Evolutionary conservation across 2,329 filamentous ascomycete species (phyloP), one percentile per base, ranked within the genome.

Genomic region (Alternaria sp.): DNA sequence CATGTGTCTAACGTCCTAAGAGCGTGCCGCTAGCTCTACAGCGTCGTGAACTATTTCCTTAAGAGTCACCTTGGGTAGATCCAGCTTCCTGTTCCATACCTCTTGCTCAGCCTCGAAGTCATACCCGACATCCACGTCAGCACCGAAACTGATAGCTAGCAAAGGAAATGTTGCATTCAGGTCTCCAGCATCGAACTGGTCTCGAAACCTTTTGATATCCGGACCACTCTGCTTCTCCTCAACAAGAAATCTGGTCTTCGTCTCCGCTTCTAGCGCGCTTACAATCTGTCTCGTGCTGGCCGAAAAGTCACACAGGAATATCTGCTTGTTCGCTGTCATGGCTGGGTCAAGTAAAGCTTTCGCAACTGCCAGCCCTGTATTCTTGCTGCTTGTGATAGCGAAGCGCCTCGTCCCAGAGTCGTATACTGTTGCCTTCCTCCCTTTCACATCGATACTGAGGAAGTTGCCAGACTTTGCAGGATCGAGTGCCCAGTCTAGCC

Each of bases 401-500:
- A 73, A 73, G 3, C 57, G 47, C 5, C 44, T 43, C 6, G 32
- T 46, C 1, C 71, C 69, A 0, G 66, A 69, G 54, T 74, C 68
- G 44, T 63, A 70, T 12, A 75, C 46, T 1, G 43, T 68, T 5
- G 67, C 68, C 20, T 47, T 62, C 2, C 53, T 48, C n/a, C 32
- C 57, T 38, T 65, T 67, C 8, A 73, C 56, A 30, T 70, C 62
- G 8, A 74, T 67, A 32, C 51, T 47, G 14, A 72, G 32, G 14
- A 36, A 36, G 32, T 36, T 36, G 32, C 32, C 32, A 1, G 32
- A 36, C 32, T 36, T 36, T 36, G 14, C 1, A 36, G 32, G 14
- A 36, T 36, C 32, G 65, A 54, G 72, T 43, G 32, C 66, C 69
- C 67, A 71, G 54, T 74, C 69, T 1, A 73, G 53, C 70, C 70